These are phyloP conservation scores for Nephelium lappaceum DNA, from an alignment of 345 rosid genomes.

Conservation along the genomic window DNA sequence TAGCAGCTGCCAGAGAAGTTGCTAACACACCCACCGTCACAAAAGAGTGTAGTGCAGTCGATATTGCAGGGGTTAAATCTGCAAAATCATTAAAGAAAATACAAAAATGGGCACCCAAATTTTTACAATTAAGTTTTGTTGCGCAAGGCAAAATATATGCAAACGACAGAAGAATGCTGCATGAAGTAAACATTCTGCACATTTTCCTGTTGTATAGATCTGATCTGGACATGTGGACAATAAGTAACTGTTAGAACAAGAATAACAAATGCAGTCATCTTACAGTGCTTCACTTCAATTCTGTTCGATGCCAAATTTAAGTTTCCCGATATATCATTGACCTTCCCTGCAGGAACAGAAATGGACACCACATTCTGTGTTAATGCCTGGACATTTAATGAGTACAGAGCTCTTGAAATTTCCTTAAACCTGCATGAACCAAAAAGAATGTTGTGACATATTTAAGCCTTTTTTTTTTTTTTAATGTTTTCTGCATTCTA, in stretches of 20 bases:
- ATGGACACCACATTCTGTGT: slow-evolving; percentile 36
- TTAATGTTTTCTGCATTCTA: not conserved
- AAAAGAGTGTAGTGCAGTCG: slow-evolving; percentile 51
- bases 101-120: not conserved
- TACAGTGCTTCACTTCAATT: slow-evolving; percentile 52
- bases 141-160: not conserved
- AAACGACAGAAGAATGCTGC: not conserved
- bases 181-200: not conserved
- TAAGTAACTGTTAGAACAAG: not conserved
- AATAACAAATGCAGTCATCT: slow-evolving; percentile 11
- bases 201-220: not conserved
- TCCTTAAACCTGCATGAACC: slow-evolving; percentile 42
- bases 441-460: slow-evolving; percentile 8
- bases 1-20: slow-evolving; percentile 50
- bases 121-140: not conserved
- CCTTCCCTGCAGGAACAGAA: slow-evolving; percentile 45
- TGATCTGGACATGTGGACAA: not conserved
- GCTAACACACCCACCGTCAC: slow-evolving; percentile 51
- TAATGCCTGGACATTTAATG: slow-evolving; percentile 37
- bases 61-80: slow-evolving; percentile 49
- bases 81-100: slow-evolving; percentile 18
- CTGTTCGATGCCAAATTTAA: slow-evolving; percentile 45
- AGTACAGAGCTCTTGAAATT: slow-evolving; percentile 53
- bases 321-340: slow-evolving; percentile 54
- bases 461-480: slow-evolving; percentile 6